Percentiles rank a stretch among this genome's conserved stretches.
Conservation (phyloP, 2,329 filamentous ascomycete species). For the Sclerotinia nivalis region DNA sequence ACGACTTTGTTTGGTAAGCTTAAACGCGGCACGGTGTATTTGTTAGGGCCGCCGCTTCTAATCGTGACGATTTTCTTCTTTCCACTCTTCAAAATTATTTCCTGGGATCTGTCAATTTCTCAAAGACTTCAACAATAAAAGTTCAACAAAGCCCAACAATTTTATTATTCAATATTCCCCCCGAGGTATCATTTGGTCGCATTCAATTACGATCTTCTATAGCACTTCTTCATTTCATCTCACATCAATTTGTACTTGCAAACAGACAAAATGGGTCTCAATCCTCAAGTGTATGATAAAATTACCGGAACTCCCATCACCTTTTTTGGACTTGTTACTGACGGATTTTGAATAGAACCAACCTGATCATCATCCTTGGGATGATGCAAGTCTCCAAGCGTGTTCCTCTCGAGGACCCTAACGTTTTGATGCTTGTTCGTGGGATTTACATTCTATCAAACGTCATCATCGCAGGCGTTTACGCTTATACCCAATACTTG, state of each 20-base stretch:
- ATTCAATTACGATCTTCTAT: slow-evolving; percentile 29
- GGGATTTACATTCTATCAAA: slow-evolving; percentile 66
- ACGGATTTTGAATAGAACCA: slow-evolving; percentile 61
- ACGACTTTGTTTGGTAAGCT: slow-evolving; percentile 13
- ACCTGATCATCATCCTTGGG: slow-evolving; percentile 90
- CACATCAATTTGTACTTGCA: background rate
- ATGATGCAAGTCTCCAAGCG: slow-evolving; percentile 99
- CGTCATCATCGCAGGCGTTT: slow-evolving; percentile 79
- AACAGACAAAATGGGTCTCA: slow-evolving; percentile 59
- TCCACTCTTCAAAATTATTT: slow-evolving; percentile 4
- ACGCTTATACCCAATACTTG: slow-evolving; percentile 79
- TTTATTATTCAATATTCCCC: background rate
- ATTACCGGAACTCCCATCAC: slow-evolving; percentile 20
- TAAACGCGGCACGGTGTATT: background rate
- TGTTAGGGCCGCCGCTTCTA: slow-evolving; percentile 20
- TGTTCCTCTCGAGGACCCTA: slow-evolving; percentile 89
- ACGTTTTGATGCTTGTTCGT: slow-evolving; percentile 64
- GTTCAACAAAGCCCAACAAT: background rate
- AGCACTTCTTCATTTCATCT: background rate
- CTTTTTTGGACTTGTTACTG: slow-evolving; percentile 24
- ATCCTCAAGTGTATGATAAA: slow-evolving; percentile 66
- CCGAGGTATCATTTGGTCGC: slow-evolving; percentile 21
- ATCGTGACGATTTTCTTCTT: slow-evolving; percentile 21
- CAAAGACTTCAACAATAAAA: background rate
- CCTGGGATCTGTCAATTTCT: slow-evolving; percentile 11